Conservation (phyloP, 495 filamentous ascomycete genomes). For the Podospora didyma region DNA sequence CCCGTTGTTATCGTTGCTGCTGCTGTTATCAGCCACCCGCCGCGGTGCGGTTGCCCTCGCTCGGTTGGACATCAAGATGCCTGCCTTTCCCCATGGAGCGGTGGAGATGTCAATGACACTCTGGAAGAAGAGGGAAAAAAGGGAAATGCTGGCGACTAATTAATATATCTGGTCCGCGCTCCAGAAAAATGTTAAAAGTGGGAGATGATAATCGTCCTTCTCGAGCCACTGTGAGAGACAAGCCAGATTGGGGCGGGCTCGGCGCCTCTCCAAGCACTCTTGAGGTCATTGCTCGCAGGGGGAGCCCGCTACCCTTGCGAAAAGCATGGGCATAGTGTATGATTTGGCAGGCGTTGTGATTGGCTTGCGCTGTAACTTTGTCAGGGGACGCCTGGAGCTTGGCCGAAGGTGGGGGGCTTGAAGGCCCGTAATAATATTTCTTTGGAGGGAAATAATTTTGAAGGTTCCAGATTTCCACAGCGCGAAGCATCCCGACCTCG, state of each 20-base stretch:
- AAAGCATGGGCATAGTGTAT: too few species aligned
- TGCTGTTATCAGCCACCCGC: slow-evolving; percentile 19
- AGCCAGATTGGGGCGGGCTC: background rate
- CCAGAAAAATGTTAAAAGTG: background rate
- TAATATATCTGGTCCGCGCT: background rate
- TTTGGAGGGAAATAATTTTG: too few species aligned
- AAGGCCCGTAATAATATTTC: too few species aligned
- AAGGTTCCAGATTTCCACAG: background rate
- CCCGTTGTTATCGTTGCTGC: slow-evolving; percentile 4
- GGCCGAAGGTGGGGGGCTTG: too few species aligned
- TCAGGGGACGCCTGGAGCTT: too few species aligned
- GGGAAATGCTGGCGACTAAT: background rate
- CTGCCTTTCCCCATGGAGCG: slow-evolving; percentile 19
- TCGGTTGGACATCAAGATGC: slow-evolving; percentile 30
- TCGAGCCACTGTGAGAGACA: background rate
- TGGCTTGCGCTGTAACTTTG: too few species aligned
- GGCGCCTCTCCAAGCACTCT: background rate
- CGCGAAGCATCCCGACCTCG: background rate
- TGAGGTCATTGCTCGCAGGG: background rate
- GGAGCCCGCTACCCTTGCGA: too few species aligned
- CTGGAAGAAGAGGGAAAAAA: background rate
- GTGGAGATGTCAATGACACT: background rate
- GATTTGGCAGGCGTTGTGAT: too few species aligned
- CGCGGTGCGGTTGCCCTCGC: slow-evolving; percentile 23
- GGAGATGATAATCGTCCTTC: background rate